Conservation (phyloP, 2,329 filamentous ascomycete species). For the Ceratocystis albifundus region DNA sequence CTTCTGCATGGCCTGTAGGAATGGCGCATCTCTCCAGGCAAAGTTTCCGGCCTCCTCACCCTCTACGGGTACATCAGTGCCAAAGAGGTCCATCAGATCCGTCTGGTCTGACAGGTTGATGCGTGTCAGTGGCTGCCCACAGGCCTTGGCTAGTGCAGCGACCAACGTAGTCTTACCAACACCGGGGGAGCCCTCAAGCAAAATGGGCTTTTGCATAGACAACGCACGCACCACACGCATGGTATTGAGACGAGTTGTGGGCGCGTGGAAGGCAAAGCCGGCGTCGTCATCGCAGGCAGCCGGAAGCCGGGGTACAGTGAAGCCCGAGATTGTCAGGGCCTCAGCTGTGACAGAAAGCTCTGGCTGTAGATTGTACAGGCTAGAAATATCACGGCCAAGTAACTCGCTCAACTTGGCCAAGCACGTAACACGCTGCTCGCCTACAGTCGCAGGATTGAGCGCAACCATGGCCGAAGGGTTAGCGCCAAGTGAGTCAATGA, state of each 20-base stretch:
- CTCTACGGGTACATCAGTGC: constrained; percentile 89
- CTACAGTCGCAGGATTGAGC: constrained; percentile 56
- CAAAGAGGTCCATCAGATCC: constrained; percentile 93
- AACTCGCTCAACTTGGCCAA: constrained; percentile 59
- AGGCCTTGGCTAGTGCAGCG: constrained; percentile 66
- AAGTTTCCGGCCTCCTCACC: constrained; percentile 85
- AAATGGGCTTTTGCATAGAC: constrained; percentile 78
- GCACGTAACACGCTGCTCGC: constrained; percentile 60
- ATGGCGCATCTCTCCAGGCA: constrained; percentile 89
- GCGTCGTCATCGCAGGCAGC: constrained; percentile 30
- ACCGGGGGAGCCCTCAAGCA: constrained; percentile 93
- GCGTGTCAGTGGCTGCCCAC: constrained; percentile 71
- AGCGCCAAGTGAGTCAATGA: constrained; percentile 86
- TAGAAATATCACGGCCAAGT: constrained; percentile 48
- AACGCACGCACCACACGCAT: constrained; percentile 85
- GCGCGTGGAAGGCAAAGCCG: constrained; percentile 70
- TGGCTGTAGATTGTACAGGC: constrained; percentile 54
- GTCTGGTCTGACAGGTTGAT: constrained; percentile 98
- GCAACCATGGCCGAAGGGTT: constrained; percentile 84
- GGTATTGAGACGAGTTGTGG: constrained; percentile 78
- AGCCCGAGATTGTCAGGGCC: constrained; percentile 58
- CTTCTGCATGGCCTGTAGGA: constrained; percentile 89
- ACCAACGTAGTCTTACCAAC: constrained; percentile 96
- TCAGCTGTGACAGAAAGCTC: constrained; percentile 44
- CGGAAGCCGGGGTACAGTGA: constrained; percentile 48